Percentiles rank a stretch among this genome's conserved stretches.
phyloP scores from a whole-genome alignment of 768 basidiomycete species.

The Agaricus sinodeliciosus region DNA sequence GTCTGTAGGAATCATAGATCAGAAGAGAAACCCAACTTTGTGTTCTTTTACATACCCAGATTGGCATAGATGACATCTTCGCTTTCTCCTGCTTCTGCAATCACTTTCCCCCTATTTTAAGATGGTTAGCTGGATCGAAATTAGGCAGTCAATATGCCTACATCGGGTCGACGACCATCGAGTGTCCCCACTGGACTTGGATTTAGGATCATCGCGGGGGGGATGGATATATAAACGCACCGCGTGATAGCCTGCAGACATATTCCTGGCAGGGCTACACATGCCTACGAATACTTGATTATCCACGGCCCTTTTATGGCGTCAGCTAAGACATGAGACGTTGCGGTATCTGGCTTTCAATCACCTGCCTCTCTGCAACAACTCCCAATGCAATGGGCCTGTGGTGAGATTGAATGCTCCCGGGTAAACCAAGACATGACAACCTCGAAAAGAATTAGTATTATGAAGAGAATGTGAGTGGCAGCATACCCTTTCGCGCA shows the following conservation, averaged over 20 bases:
- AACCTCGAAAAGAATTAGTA: conserved; percentile 40
- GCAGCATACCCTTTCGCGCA: conserved; percentile 66
- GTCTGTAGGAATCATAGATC: conserved; percentile 17
- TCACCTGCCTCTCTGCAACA: conserved; percentile 80
- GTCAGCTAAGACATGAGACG: conserved; percentile 8
- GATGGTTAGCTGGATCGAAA: too few species aligned
- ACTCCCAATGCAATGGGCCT: conserved; percentile 93
- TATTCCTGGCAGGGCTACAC: conserved; percentile 91
- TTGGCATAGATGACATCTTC: conserved; percentile 76
- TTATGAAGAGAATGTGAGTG: background rate
- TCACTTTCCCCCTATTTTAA: background rate
- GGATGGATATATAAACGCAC: conserved; percentile 33
- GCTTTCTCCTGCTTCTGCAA: conserved; percentile 67
- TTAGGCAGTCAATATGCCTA: conserved; percentile 29
- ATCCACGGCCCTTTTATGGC: conserved; percentile 59
- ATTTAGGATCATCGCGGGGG: conserved; percentile 2
- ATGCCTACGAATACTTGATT: conserved; percentile 95
- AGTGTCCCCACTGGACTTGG: conserved; percentile 72
- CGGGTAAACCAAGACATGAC: conserved; percentile 86
- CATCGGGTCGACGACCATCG: conserved; percentile 88
- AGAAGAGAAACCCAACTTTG: background rate
- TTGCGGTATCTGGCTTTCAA: background rate
- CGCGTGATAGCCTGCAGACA: conserved; percentile 82
- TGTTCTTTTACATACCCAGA: conserved; percentile 53
- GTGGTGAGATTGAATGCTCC: conserved; percentile 95